Evolutionary conservation across 1,284 basidiomycete genomes (phyloP).

Genomic region (Leccinum glutinopallens): DNA sequence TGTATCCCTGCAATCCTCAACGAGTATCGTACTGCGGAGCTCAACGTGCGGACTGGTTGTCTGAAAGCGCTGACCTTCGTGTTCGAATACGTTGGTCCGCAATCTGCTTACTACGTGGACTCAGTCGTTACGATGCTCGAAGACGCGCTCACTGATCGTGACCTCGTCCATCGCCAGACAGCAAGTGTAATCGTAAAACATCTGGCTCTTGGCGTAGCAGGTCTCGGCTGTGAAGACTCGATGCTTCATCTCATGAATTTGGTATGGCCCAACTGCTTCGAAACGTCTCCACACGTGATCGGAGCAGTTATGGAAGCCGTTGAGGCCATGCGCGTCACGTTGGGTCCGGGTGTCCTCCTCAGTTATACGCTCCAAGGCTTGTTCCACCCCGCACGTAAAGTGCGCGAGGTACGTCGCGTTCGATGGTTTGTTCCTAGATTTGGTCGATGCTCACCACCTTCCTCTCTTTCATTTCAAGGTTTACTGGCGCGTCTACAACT

Average conservation of each 20-base stretch:
- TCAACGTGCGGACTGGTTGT: conserved; percentile 99
- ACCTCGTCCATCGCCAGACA: conserved; percentile 97
- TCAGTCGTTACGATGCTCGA: conserved; percentile 97
- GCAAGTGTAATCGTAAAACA: conserved; percentile 99
- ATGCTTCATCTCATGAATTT: conserved; percentile 98
- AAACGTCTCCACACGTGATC: conserved; percentile 98
- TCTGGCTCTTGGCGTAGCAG: conserved; percentile 94
- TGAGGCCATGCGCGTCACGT: conserved; percentile 94
- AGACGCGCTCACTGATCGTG: conserved; percentile 96
- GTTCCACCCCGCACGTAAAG: conserved; percentile 95
- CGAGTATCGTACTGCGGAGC: conserved; percentile 96
- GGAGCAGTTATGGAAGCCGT: conserved; percentile 90
- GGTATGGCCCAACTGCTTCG: conserved; percentile 99
- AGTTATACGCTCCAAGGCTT: conserved; percentile 91
- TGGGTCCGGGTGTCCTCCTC: conserved; percentile 92
- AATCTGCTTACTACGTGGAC: conserved; percentile 98
- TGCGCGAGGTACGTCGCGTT: conserved; percentile 53
- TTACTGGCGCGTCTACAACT: conserved; percentile 94
- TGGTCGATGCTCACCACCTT: conserved; percentile 2
- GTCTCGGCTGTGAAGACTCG: conserved; percentile 96
- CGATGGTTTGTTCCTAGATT: no score
- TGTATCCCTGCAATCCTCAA: conserved; percentile 99
- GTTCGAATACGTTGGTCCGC: conserved; percentile 99
- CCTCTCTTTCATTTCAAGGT: conserved; percentile 36
- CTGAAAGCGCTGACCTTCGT: conserved; percentile 98